A percentile compares a stretch with the other conserved stretches of the same genome.
phyloP scores from a whole-genome alignment of 78 protist genomes.

The Dictyostelium firmibasis region DNA sequence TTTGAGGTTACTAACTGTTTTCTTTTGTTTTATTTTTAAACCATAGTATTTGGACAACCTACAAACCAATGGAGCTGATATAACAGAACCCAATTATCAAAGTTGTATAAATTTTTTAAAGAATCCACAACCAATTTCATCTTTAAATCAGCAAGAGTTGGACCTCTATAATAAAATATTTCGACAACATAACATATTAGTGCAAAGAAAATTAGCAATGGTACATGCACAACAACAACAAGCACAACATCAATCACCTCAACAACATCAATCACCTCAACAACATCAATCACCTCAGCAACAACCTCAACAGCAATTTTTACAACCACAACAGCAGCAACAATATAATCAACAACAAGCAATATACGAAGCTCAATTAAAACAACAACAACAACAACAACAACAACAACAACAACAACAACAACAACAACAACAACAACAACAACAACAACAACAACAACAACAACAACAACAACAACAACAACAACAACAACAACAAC shows the following conservation, averaged over 20 bases:
- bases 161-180: not conserved
- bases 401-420: not conserved
- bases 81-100: not conserved
- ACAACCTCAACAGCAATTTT: not conserved
- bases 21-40: not conserved
- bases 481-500: not conserved
- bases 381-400: not conserved
- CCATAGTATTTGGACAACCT: not conserved
- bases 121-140: not conserved
- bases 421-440: not conserved
- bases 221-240: not conserved
- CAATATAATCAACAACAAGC: not conserved
- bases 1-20: not conserved
- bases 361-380: not conserved
- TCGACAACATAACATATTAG: not conserved
- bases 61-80: not conserved
- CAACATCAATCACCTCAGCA: not conserved
- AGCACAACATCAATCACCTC: not conserved
- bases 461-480: not conserved
- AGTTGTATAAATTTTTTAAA: not conserved
- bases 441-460: conserved; percentile 6
- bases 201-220: not conserved
- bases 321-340: not conserved
- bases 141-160: not conserved
- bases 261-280: not conserved